Percentiles rank a stretch among this genome's conserved stretches.
Evolutionary conservation across 1,139 yeast species (phyloP).

Genomic region (Zygosaccharomyces pseudobailii): DNA sequence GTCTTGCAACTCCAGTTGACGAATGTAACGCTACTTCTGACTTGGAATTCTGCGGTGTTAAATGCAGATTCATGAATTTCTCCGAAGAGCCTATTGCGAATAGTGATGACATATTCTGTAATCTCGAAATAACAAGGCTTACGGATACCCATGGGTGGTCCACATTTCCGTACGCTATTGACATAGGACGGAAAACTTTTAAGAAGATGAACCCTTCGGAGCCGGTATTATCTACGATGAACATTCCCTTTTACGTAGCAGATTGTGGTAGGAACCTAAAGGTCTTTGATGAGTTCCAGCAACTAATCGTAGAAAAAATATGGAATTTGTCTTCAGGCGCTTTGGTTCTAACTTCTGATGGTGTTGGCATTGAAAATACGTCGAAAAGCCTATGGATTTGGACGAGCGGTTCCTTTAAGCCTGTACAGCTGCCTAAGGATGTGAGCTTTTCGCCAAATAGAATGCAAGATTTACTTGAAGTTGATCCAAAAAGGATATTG

Average conservation of each 20-base stretch:
- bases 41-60: neutral
- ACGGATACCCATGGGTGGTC: conserved; percentile 8
- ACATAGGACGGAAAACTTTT: neutral
- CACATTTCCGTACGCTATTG: neutral
- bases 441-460: conserved; percentile 18
- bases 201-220: neutral
- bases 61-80: conserved; percentile 3
- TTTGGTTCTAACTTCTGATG: conserved; percentile 23
- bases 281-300: conserved; percentile 18
- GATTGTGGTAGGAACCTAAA: conserved; percentile 18
- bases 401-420: conserved; percentile 16
- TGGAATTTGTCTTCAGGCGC: conserved; percentile 18
- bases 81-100: conserved; percentile 14
- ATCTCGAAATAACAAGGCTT: neutral
- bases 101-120: conserved; percentile 7
- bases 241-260: conserved; percentile 6
- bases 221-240: neutral
- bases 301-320: conserved; percentile 12
- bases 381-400: conserved; percentile 27
- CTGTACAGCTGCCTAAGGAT: conserved; percentile 22
- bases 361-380: conserved; percentile 21
- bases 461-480: conserved; percentile 10
- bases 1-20: conserved; percentile 5
- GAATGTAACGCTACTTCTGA: neutral
- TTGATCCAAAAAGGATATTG: conserved; percentile 21